Evolutionary conservation across 1,284 basidiomycete species (phyloP).

Genomic region (Boletus subluridellus): DNA sequence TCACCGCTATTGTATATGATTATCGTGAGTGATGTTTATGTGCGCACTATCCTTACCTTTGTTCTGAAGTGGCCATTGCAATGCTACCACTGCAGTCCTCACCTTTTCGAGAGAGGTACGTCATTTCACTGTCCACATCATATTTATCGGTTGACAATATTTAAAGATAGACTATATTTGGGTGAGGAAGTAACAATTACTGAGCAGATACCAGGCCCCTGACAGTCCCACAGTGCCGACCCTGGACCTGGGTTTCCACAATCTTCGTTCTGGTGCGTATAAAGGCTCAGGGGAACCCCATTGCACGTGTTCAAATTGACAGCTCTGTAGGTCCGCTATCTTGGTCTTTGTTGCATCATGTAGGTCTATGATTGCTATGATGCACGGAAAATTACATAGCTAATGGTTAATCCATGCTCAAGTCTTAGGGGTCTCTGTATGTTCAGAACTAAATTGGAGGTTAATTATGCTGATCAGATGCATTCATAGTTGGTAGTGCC

Average conservation of each 20-base stretch:
- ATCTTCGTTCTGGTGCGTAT: not conserved
- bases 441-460: not conserved
- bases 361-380: not conserved
- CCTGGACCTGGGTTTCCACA: not conserved
- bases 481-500: not conserved
- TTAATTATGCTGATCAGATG: not conserved
- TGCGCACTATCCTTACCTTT: accelerated
- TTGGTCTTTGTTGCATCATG: not conserved
- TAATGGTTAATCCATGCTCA: not conserved
- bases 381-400: not conserved
- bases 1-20: conserved; percentile 11
- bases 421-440: not conserved
- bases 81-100: not conserved
- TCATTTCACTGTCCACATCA: not conserved
- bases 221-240: not conserved
- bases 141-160: not conserved
- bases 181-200: not conserved
- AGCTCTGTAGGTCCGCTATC: not conserved
- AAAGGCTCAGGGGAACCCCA: not conserved
- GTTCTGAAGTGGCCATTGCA: not conserved
- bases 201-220: not conserved
- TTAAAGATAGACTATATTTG: not conserved
- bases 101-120: conserved; percentile 9
- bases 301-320: not conserved
- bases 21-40: conserved; percentile 8